Conservation (phyloP, 768 basidiomycete species). For the Boletus reticuloceps region DNA sequence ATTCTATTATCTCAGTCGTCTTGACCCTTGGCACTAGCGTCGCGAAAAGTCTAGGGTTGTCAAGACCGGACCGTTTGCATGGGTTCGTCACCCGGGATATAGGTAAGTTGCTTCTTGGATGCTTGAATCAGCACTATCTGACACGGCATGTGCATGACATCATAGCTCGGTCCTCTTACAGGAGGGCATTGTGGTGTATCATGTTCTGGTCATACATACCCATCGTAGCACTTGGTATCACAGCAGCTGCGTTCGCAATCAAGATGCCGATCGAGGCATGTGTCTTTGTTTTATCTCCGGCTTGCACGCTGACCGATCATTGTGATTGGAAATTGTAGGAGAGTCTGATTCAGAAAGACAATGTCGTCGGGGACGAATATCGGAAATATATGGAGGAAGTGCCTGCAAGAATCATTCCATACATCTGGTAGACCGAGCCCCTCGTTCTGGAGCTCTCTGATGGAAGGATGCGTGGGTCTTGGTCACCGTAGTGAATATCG, state of each 20-base stretch:
- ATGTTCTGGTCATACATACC: constrained; percentile 35
- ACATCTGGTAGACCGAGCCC: constrained; percentile 17
- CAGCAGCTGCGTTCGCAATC: constrained; percentile 18
- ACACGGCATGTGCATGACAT: too few species aligned
- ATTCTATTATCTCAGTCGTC: too few species aligned
- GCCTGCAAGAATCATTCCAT: constrained; percentile 26
- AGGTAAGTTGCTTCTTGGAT: too few species aligned
- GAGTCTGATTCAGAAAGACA: constrained; percentile 24
- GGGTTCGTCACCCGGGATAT: too few species aligned
- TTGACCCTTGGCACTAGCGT: too few species aligned
- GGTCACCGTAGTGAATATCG: too few species aligned
- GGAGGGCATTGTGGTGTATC: constrained; percentile 10
- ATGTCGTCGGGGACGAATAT: constrained; percentile 23
- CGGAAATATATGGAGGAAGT: constrained; percentile 27
- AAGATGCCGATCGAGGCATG: constrained; percentile 34
- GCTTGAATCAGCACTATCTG: too few species aligned
- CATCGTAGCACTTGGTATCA: constrained; percentile 18
- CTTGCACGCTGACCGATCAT: not conserved
- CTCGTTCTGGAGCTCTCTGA: too few species aligned
- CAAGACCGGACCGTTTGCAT: too few species aligned
- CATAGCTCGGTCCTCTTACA: too few species aligned
- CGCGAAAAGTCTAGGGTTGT: too few species aligned
- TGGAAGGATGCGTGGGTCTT: too few species aligned
- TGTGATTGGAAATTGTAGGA: constrained; percentile 16
- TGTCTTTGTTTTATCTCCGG: not conserved